Conservation (phyloP, 306 rosid species). For the Canavalia ensiformis region DNA sequence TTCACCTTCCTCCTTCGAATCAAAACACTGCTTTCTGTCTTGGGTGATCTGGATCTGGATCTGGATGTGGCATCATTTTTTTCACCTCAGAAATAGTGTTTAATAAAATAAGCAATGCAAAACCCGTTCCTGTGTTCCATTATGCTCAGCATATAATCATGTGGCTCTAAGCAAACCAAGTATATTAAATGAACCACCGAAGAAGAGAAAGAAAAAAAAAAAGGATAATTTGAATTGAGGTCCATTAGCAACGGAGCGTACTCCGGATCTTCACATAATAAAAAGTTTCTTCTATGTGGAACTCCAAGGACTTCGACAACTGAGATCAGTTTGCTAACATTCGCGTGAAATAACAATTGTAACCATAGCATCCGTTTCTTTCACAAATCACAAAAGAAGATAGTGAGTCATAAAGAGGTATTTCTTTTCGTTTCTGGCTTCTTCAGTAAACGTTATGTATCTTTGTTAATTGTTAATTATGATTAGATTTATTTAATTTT, state of each 20-base stretch:
- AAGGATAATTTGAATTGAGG: conserved; percentile 11
- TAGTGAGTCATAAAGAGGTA: background rate
- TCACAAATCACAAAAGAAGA: conserved; percentile 39
- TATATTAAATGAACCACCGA: background rate
- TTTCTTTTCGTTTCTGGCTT: conserved; percentile 20
- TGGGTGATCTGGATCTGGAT: background rate
- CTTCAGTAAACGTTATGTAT: background rate
- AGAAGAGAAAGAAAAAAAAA: background rate
- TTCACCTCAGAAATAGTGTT: background rate
- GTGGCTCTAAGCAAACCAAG: background rate
- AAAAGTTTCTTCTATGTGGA: conserved; percentile 5
- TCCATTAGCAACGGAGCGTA: conserved; percentile 44
- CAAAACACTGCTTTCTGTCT: no score
- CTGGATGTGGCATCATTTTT: background rate
- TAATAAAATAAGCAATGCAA: background rate
- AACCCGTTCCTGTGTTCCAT: background rate
- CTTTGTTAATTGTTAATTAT: background rate
- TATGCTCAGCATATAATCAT: background rate
- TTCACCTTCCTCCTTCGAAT: no score
- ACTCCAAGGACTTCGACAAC: background rate
- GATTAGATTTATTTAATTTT: conserved; percentile 19
- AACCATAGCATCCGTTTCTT: background rate
- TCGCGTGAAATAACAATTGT: conserved; percentile 3
- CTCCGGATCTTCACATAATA: conserved; percentile 45
- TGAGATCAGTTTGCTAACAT: conserved; percentile 3